A percentile compares a stretch with the other conserved stretches of the same genome.
These are phyloP conservation scores for Lachancea cidri DNA, from an alignment of 805 yeast genomes.

Conservation along the genomic window DNA sequence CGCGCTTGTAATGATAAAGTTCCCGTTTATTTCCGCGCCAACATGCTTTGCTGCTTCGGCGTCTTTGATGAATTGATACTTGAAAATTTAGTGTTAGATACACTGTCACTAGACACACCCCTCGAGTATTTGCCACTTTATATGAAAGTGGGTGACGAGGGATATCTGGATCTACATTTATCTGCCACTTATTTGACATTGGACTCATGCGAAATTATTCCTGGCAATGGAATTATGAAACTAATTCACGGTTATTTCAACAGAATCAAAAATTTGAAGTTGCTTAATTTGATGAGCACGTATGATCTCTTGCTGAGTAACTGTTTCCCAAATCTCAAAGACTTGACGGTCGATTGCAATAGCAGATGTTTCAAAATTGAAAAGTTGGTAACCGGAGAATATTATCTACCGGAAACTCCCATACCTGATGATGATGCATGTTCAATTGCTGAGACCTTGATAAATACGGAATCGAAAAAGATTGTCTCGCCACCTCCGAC, in stretches of 20 bases:
- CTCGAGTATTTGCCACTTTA: conserved; percentile 31
- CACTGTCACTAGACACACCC: conserved; percentile 34
- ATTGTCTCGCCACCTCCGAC: conserved; percentile 33
- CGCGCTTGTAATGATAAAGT: conserved; percentile 15
- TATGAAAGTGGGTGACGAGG: conserved; percentile 18
- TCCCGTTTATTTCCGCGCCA: conserved; percentile 33
- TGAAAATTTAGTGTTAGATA: conserved; percentile 46
- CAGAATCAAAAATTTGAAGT: conserved; percentile 35
- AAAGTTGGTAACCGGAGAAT: conserved; percentile 19
- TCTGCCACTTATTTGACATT: conserved; percentile 33
- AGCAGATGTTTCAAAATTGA: conserved; percentile 39
- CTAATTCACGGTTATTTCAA: conserved; percentile 37
- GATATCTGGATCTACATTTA: conserved; percentile 30
- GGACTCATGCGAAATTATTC: conserved; percentile 33
- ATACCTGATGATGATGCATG: conserved; percentile 12
- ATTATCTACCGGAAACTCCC: conserved; percentile 19
- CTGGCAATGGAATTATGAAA: conserved; percentile 35
- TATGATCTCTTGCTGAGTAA: conserved; percentile 47
- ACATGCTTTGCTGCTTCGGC: conserved; percentile 43
- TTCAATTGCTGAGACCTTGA: conserved; percentile 26
- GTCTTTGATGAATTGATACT: conserved; percentile 40
- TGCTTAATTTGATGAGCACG: conserved; percentile 38
- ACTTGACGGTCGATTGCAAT: conserved; percentile 43
- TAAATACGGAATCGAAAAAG: conserved; percentile 13
- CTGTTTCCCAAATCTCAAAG: conserved; percentile 37